Evolutionary conservation across 176 grass and related monocot genomes (phyloP), one percentile per base, ranked within the genome.

Genomic region (Paspalum notatum): DNA sequence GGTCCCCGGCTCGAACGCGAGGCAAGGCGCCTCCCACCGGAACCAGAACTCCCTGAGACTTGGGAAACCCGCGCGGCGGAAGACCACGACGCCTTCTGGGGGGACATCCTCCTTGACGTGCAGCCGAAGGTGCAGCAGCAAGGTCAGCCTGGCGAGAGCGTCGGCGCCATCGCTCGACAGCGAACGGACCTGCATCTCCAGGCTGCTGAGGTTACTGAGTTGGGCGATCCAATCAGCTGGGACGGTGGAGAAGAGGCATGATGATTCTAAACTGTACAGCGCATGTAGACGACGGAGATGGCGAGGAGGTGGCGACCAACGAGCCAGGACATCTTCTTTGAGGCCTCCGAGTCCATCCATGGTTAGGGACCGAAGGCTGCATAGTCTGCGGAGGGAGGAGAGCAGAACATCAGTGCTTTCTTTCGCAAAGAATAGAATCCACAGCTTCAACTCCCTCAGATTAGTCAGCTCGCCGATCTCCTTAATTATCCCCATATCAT

Each of bases 11-110:
- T 63, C 61, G 61, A 63, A 63, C 61, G 16, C 61, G 14, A 63
- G 61, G 61, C 61, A 63, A 39, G 61, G 61, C 27, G 61, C 61
- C 27, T 63, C 27, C 26, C 27, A 63, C 13, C 61, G 61, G 61
- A 63, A 63, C 61, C 2, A 39, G 6, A 58, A 5, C n/a, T 58
- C 55, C 55, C n/a, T 11, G 18, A 58, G 55, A 12, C 24, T 58
- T 24, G 55, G 55, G n/a, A 58, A 58, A 1, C 9, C 55, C 55
- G 9, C 9, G 55, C n/a, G n/a, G 55, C 12, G 55, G 55, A 24
- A 58, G 12, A 58, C 55, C 55, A 24, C 55, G 55, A 58, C 21
- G 55, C 55, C 55, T 58, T 58, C 55, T 22, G 0, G n/a, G n/a
- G 55, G 55, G 0, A 58, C 55, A 5, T 0, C 3, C 3, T 58